These are phyloP conservation scores for Chalara sp. DNA, from an alignment of 2,329 filamentous ascomycete species.

Conservation along the genomic window DNA sequence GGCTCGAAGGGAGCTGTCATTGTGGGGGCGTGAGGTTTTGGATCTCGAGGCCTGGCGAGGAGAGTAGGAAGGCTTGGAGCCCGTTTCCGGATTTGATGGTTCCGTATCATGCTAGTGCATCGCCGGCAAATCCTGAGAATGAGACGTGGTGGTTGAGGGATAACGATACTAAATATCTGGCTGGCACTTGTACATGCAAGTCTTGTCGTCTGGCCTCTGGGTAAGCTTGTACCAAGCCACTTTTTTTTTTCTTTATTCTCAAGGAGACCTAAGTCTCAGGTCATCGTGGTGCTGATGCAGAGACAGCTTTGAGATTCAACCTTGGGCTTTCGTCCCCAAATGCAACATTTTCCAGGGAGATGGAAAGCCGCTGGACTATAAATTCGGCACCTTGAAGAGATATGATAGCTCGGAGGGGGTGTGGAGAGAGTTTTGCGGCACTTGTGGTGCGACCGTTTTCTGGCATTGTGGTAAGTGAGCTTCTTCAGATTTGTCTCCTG, in stretches of 20 bases:
- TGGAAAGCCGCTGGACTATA: slow-evolving; percentile 27
- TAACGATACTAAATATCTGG: slow-evolving; percentile 43
- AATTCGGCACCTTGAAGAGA: slow-evolving; percentile 37
- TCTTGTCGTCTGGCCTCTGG: slow-evolving; percentile 52
- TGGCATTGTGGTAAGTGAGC: slow-evolving; percentile 45
- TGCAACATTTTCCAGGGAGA: slow-evolving; percentile 44
- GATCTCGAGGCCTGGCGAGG: slow-evolving; percentile 46
- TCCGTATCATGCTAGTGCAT: slow-evolving; percentile 33
- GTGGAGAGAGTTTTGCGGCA: slow-evolving; percentile 54
- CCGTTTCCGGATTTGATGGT: slow-evolving; percentile 47
- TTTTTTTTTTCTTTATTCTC: no score
- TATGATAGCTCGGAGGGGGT: slow-evolving; percentile 46
- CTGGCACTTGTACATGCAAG: slow-evolving; percentile 53
- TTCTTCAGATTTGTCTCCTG: no score
- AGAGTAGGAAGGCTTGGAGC: slow-evolving; percentile 38
- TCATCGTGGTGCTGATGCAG: no score
- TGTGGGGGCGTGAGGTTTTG: slow-evolving; percentile 50
- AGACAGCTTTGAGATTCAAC: slow-evolving; percentile 45
- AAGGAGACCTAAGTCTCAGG: no score
- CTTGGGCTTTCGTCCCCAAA: slow-evolving; percentile 60
- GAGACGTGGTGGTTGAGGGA: slow-evolving; percentile 9
- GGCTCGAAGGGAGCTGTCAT: slow-evolving; percentile 41
- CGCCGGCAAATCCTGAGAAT: slow-evolving; percentile 34
- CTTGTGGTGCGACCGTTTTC: slow-evolving; percentile 59
- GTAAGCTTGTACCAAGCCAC: slow-evolving; percentile 27